phyloP scores from a whole-genome alignment of 495 filamentous ascomycete genomes.

The Hypoxylon crocopeplum region DNA sequence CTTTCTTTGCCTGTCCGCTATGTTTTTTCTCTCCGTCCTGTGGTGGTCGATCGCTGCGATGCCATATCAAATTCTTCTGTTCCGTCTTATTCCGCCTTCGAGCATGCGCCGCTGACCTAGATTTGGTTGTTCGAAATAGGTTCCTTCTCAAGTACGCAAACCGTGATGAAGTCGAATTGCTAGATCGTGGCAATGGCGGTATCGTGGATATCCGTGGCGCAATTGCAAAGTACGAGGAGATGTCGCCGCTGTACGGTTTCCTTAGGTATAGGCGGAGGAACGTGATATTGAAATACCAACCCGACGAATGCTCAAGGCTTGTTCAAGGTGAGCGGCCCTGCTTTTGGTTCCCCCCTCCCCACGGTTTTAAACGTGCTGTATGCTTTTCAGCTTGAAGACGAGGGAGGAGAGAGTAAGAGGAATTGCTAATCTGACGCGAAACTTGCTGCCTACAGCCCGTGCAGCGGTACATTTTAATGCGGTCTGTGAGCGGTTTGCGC shows the following conservation, averaged over 20 bases:
- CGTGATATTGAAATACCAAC: slow-evolving; percentile 89
- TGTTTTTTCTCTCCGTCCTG: not conserved
- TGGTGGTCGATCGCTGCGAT: not conserved
- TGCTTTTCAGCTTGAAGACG: not conserved
- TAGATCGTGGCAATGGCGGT: slow-evolving; percentile 80
- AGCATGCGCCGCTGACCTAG: slow-evolving; percentile 33
- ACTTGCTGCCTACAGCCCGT: slow-evolving; percentile 65
- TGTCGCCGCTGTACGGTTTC: slow-evolving; percentile 90
- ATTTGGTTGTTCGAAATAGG: slow-evolving; percentile 58
- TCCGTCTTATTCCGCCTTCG: not conserved
- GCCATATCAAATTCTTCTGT: not conserved
- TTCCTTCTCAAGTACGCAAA: slow-evolving; percentile 91
- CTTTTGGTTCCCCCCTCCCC: slow-evolving; percentile 14
- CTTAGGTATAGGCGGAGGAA: slow-evolving; percentile 88
- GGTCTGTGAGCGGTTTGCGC: slow-evolving; percentile 82
- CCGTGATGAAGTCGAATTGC: slow-evolving; percentile 85
- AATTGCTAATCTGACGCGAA: slow-evolving; percentile 19
- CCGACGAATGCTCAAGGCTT: slow-evolving; percentile 86
- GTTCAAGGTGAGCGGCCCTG: slow-evolving; percentile 74
- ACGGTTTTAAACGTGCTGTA: not conserved
- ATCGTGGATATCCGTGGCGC: slow-evolving; percentile 81
- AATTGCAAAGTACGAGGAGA: slow-evolving; percentile 79
- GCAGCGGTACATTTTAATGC: slow-evolving; percentile 93
- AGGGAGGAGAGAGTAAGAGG: not conserved
- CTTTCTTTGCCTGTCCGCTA: not conserved